A percentile compares a stretch with the other conserved stretches of the same genome.
phyloP scores from a whole-genome alignment of 352 stramenopile species.

The Stephanocyclus meneghinianus region DNA sequence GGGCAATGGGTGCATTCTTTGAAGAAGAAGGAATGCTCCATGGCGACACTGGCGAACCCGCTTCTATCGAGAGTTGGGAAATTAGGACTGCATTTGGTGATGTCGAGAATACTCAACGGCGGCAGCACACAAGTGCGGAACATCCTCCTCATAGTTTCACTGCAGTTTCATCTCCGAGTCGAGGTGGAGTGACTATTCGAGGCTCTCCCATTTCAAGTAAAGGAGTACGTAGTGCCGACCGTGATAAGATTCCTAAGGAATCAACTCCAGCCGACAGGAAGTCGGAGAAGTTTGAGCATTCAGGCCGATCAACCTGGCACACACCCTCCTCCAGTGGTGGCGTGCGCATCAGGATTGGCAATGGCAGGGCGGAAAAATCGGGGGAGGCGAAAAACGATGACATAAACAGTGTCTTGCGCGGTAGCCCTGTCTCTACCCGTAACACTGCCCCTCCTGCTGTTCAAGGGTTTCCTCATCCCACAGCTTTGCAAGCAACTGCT shows the following conservation, averaged over 20 bases:
- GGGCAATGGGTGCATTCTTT: conserved; percentile 28
- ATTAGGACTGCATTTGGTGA: background rate
- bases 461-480: conserved; percentile 10
- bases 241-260: background rate
- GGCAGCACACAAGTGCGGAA: background rate
- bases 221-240: conserved; percentile 10
- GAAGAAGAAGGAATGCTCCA: conserved; percentile 9
- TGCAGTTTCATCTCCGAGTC: background rate
- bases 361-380: conserved; percentile 25
- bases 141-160: background rate
- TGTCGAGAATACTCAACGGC: background rate
- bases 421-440: conserved; percentile 33
- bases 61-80: background rate
- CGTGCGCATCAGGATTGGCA: conserved; percentile 45
- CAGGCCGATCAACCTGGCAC: conserved; percentile 20
- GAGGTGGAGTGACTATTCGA: conserved; percentile 35
- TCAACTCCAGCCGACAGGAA: background rate
- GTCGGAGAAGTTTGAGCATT: background rate
- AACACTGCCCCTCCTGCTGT: conserved; percentile 7
- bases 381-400: conserved; percentile 54
- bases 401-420: conserved; percentile 71
- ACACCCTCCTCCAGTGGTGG: conserved; percentile 6
- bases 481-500: conserved; percentile 16
- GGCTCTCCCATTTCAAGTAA: conserved; percentile 46
- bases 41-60: background rate